Evolutionary conservation across 1,284 basidiomycete species (phyloP).

Genomic region (Fomes fomentarius): DNA sequence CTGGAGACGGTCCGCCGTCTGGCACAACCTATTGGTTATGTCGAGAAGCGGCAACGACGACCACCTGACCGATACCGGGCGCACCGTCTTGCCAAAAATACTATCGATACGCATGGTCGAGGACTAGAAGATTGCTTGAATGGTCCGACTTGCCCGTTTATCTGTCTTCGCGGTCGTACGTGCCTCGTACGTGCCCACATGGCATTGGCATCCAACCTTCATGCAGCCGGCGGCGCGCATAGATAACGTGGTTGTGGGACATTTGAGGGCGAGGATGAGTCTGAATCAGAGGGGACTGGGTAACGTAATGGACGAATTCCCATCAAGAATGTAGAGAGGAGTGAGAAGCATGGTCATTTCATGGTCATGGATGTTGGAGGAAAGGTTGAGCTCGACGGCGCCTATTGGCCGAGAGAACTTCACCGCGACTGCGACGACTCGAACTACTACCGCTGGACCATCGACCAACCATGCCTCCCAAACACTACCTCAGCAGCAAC

Average conservation of each 20-base stretch:
- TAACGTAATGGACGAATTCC: not conserved
- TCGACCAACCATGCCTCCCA: slow-evolving; percentile 12
- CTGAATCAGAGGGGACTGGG: too few species aligned
- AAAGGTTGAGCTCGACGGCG: slow-evolving; percentile 4
- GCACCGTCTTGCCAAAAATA: slow-evolving; percentile 14
- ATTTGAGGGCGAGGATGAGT: too few species aligned
- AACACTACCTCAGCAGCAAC: slow-evolving; percentile 26
- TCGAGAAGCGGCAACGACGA: not conserved
- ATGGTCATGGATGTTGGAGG: slow-evolving; percentile 2
- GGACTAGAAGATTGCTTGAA: not conserved
- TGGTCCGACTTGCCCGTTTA: slow-evolving; percentile 7
- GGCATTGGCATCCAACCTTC: too few species aligned
- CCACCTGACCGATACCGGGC: slow-evolving; percentile 11
- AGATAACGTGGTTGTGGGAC: too few species aligned
- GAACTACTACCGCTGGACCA: not conserved
- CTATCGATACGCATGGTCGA: slow-evolving; percentile 10
- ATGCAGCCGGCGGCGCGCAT: not conserved
- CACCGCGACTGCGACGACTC: not conserved
- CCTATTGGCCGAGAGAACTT: not conserved
- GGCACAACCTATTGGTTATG: too few species aligned
- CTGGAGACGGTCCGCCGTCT: too few species aligned
- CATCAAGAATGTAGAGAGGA: not conserved
- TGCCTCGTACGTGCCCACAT: too few species aligned
- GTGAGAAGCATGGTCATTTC: not conserved
- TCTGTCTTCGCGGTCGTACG: not conserved